A percentile compares a stretch with the other conserved stretches of the same genome.
Conservation (phyloP, 768 basidiomycete genomes). For the Lactifluus echinatus region DNA sequence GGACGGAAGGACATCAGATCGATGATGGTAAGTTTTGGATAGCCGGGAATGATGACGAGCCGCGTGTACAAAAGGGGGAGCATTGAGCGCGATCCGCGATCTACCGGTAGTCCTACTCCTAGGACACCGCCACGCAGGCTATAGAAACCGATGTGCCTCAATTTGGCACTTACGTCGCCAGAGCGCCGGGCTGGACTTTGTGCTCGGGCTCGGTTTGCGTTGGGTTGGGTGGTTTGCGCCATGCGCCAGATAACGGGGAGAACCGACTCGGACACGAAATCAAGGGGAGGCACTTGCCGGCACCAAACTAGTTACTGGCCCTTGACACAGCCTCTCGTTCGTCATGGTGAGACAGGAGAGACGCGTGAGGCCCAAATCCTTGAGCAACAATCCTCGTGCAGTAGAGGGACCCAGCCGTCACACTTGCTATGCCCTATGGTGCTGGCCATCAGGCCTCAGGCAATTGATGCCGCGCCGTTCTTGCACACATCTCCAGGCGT, state of each 20-base stretch:
- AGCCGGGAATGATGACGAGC: neutral
- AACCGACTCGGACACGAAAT: too few species aligned
- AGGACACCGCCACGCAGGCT: neutral
- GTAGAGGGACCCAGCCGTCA: neutral
- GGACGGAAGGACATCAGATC: too few species aligned
- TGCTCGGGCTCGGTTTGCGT: neutral
- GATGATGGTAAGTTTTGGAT: neutral
- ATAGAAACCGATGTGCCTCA: neutral
- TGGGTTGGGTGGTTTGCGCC: too few species aligned
- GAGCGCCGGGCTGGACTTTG: neutral
- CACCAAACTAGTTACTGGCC: too few species aligned
- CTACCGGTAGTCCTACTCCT: too few species aligned
- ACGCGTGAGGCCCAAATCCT: neutral
- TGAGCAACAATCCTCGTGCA: neutral
- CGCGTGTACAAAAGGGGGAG: too few species aligned
- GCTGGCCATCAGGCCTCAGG: neutral
- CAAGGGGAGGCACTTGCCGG: neutral
- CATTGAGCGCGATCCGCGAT: too few species aligned
- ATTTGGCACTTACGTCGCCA: neutral
- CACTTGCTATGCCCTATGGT: neutral
- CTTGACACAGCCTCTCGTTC: too few species aligned
- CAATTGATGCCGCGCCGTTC: slow-evolving; percentile 2
- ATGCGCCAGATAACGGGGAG: neutral
- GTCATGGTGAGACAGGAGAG: too few species aligned
- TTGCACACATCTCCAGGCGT: slow-evolving; percentile 1